Evolutionary conservation across 1,284 basidiomycete genomes (phyloP).

Genomic region (Marasmius fiardii): DNA sequence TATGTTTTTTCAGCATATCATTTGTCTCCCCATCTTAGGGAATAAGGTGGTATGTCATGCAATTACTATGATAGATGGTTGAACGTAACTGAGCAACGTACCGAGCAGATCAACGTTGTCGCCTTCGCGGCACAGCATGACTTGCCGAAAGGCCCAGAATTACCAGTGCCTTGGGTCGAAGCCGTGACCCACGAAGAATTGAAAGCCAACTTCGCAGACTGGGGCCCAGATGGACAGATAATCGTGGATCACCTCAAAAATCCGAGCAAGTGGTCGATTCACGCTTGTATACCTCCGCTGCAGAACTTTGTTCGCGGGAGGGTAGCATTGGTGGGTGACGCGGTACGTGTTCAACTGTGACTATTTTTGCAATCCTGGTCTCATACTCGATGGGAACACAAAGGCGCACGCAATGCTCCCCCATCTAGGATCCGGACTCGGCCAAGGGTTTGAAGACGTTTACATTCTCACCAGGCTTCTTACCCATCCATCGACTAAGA

Average conservation of each 20-base stretch:
- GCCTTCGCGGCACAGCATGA: conserved; percentile 42
- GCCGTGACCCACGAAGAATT: conserved; percentile 41
- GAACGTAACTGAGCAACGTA: neutral
- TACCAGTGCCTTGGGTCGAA: conserved; percentile 46
- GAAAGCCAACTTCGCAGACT: conserved; percentile 42
- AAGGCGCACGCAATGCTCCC: conserved; percentile 62
- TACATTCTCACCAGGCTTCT: conserved; percentile 36
- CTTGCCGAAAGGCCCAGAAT: conserved; percentile 32
- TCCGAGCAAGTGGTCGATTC: conserved; percentile 59
- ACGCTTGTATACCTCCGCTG: conserved; percentile 30
- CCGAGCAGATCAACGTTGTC: conserved; percentile 49
- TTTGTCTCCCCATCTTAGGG: conserved; percentile 52
- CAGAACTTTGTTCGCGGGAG: conserved; percentile 37
- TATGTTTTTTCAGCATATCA: conserved; percentile 54
- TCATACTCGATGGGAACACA: neutral
- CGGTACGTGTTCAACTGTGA: conserved; percentile 32
- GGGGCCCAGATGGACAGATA: conserved; percentile 42
- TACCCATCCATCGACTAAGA: conserved; percentile 37
- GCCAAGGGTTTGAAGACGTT: conserved; percentile 51
- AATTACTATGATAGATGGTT: neutral
- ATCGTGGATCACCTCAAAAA: conserved; percentile 45
- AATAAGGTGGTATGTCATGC: conserved; percentile 32
- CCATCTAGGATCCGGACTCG: conserved; percentile 53
- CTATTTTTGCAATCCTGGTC: neutral
- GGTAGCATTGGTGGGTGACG: conserved; percentile 57